phyloP scores from a whole-genome alignment of 805 yeast species.

The Saccharomyces cerevisiae region DNA sequence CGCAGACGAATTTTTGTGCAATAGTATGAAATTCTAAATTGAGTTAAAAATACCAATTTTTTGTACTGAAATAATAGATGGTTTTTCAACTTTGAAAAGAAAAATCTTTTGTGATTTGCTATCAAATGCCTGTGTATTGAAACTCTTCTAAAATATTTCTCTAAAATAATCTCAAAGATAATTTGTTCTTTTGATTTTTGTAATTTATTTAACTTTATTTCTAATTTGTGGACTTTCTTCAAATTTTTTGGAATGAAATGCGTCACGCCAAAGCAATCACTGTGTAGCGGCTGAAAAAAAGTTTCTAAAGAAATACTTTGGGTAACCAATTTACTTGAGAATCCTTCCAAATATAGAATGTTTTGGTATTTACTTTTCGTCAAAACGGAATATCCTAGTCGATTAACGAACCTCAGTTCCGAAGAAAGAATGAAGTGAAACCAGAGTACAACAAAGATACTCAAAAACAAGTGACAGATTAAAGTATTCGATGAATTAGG shows the following conservation, averaged over 20 bases:
- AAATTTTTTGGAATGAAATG: constrained; percentile 50
- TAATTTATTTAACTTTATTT: constrained; percentile 21
- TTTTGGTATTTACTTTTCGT: constrained; percentile 25
- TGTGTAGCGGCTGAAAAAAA: constrained; percentile 31
- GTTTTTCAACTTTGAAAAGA: neutral
- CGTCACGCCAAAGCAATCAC: constrained; percentile 47
- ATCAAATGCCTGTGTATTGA: neutral
- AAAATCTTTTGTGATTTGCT: neutral
- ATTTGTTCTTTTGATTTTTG: constrained; percentile 27
- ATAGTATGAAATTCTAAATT: neutral
- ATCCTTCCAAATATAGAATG: constrained; percentile 37
- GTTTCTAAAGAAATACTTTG: neutral
- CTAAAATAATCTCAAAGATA: constrained; percentile 31
- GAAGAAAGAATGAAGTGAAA: constrained; percentile 48
- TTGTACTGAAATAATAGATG: neutral
- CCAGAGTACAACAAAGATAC: constrained; percentile 44
- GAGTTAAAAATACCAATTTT: neutral
- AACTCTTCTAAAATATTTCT: constrained; percentile 15
- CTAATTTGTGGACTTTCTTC: constrained; percentile 22
- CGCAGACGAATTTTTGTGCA: neutral
- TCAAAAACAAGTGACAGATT: constrained; percentile 55
- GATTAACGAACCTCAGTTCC: constrained; percentile 42
- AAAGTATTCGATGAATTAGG: constrained; percentile 41
- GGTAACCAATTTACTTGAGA: constrained; percentile 29
- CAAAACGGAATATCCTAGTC: constrained; percentile 15